Evolutionary conservation across 169 alveolate genomes (phyloP).

Genomic region (Plasmodium vivax): DNA sequence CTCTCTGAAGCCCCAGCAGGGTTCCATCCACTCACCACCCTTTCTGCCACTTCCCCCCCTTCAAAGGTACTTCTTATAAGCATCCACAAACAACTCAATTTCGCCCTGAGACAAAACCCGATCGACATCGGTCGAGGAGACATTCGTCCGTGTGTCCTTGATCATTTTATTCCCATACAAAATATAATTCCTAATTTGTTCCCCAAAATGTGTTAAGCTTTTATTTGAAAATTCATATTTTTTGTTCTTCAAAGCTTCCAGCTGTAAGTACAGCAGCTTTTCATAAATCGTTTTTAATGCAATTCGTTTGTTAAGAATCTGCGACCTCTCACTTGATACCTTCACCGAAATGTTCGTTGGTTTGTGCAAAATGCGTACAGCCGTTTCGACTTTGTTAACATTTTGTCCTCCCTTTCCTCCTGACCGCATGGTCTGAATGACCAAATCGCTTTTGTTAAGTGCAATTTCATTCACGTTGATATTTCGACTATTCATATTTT

Average conservation of each 20-base stretch:
- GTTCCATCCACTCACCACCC: neutral
- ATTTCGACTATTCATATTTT: conserved; percentile 13
- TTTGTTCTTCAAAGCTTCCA: conserved; percentile 56
- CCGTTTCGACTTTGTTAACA: conserved; percentile 95
- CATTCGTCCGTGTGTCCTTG: conserved; percentile 56
- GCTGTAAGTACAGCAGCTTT: conserved; percentile 71
- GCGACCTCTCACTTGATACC: conserved; percentile 83
- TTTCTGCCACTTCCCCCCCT: neutral
- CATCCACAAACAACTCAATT: conserved; percentile 57
- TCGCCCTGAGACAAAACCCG: conserved; percentile 59
- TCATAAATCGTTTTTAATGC: conserved; percentile 81
- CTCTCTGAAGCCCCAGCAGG: neutral
- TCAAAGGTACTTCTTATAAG: conserved; percentile 42
- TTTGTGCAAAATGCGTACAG: conserved; percentile 93
- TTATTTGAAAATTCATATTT: conserved; percentile 54
- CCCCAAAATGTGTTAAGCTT: conserved; percentile 68
- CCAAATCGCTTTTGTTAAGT: conserved; percentile 87
- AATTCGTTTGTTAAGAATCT: conserved; percentile 80
- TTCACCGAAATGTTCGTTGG: conserved; percentile 93
- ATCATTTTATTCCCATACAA: conserved; percentile 72
- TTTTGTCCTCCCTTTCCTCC: conserved; percentile 97
- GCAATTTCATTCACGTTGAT: conserved; percentile 57
- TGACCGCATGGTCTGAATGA: conserved; percentile 92
- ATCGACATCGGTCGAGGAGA: conserved; percentile 49
- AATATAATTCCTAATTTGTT: conserved; percentile 70